These are phyloP conservation scores for Rhodamnia rubescens DNA, from an alignment of 345 rosid genomes.

Conservation along the genomic window DNA sequence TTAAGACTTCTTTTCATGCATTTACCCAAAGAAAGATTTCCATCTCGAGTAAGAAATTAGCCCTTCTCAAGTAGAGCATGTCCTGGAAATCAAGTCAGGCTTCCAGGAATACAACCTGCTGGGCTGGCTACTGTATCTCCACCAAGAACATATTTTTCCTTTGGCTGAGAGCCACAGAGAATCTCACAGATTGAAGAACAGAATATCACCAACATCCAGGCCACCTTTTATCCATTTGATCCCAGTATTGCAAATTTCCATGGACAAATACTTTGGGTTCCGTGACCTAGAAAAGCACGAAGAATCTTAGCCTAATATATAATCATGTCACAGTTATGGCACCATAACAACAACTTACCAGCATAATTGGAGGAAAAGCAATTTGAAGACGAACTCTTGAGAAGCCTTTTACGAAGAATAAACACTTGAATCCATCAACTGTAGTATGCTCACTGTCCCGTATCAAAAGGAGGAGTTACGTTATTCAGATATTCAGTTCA, in stretches of 20 bases:
- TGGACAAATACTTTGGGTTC: slow-evolving; percentile 64
- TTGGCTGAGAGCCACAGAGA: neutral
- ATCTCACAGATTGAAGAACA: neutral
- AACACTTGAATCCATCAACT: slow-evolving; percentile 66
- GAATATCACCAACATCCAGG: slow-evolving; percentile 39
- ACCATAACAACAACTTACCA: slow-evolving; percentile 31
- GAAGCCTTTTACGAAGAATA: slow-evolving; percentile 52
- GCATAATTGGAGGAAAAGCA: slow-evolving; percentile 41
- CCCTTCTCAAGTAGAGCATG: neutral
- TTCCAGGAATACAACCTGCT: neutral
- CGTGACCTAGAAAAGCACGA: slow-evolving; percentile 31
- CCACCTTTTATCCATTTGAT: slow-evolving; percentile 29
- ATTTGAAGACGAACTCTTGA: slow-evolving; percentile 38
- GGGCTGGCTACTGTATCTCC: neutral
- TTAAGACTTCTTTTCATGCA: neutral
- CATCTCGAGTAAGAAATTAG: neutral
- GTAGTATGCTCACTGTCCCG: slow-evolving; percentile 52
- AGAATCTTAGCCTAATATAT: neutral
- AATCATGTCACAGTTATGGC: neutral
- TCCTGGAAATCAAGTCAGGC: neutral
- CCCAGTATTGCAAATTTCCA: slow-evolving; percentile 25
- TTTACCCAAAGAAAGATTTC: neutral
- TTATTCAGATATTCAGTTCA: neutral
- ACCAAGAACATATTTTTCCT: neutral
- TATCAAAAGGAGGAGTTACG: neutral